These are phyloP conservation scores for Monosporozyma servazzii DNA, from an alignment of 805 yeast genomes.

Conservation along the genomic window DNA sequence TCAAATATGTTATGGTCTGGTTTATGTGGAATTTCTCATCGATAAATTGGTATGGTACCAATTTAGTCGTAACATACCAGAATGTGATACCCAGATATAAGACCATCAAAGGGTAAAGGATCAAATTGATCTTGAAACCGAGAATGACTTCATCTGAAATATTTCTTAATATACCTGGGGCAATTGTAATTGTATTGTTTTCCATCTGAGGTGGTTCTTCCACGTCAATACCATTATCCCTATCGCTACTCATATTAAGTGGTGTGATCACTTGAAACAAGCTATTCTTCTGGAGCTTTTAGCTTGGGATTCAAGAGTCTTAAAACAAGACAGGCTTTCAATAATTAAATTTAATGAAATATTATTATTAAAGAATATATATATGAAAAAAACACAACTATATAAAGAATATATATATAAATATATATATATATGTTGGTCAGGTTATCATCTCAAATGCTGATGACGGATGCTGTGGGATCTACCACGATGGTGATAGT, in stretches of 20 bases:
- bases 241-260: neutral
- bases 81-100: conserved; percentile 24
- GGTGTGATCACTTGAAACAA: neutral
- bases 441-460: neutral
- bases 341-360: neutral
- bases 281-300: neutral
- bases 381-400: neutral
- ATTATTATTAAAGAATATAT: neutral
- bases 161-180: conserved; percentile 24
- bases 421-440: neutral
- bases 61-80: conserved; percentile 20
- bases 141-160: conserved; percentile 23
- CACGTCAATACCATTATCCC: neutral
- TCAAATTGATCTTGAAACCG: conserved; percentile 29
- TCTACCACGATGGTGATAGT: neutral
- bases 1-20: conserved; percentile 63
- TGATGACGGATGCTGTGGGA: neutral
- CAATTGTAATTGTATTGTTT: conserved; percentile 12
- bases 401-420: neutral
- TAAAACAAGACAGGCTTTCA: neutral
- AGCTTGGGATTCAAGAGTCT: neutral
- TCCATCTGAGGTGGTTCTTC: neutral
- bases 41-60: conserved; percentile 30
- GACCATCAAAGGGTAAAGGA: conserved; percentile 25
- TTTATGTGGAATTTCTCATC: conserved; percentile 79